phyloP scores from a whole-genome alignment of 352 stramenopile genomes.

The Thalassiosira hispida region DNA sequence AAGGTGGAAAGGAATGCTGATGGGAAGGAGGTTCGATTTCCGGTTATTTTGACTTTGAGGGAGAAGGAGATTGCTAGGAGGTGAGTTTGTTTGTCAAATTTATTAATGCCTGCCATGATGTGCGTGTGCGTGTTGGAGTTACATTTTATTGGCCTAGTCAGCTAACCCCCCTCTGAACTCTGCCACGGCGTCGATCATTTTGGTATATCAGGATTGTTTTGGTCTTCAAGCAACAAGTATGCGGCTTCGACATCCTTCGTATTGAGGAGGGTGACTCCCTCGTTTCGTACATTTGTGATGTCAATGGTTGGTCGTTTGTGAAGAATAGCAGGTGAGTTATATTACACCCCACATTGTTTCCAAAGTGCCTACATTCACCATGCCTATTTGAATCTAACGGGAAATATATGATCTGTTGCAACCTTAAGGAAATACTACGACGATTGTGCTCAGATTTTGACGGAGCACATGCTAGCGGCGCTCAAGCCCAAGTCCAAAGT shows the following conservation, averaged over 20 bases:
- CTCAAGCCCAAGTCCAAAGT: conserved; percentile 69
- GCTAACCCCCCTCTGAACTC: background rate
- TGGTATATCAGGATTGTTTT: conserved; percentile 90
- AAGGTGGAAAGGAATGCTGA: conserved; percentile 95
- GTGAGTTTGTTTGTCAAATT: conserved; percentile 81
- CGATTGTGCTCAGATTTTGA: conserved; percentile 95
- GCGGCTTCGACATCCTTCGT: conserved; percentile 98
- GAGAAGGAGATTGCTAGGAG: conserved; percentile 98
- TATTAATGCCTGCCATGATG: background rate
- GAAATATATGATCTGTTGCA: background rate
- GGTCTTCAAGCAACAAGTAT: conserved; percentile 98
- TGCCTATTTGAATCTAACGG: too few species aligned
- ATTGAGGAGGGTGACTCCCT: conserved; percentile 81
- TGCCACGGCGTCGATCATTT: too few species aligned
- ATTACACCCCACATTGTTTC: conserved; percentile 1
- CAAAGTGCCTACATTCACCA: conserved; percentile 17
- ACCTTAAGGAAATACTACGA: conserved; percentile 97
- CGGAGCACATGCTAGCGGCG: conserved; percentile 81
- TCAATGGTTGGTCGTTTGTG: conserved; percentile 99
- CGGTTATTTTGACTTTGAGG: conserved; percentile 96
- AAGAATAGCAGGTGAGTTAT: conserved; percentile 93
- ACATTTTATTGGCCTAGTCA: background rate
- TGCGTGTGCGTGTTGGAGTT: conserved; percentile 3
- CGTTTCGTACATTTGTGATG: conserved; percentile 97
- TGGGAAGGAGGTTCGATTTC: conserved; percentile 98